phyloP scores from a whole-genome alignment of 1,139 yeast genomes.

The Geotrichum carabidarum region DNA sequence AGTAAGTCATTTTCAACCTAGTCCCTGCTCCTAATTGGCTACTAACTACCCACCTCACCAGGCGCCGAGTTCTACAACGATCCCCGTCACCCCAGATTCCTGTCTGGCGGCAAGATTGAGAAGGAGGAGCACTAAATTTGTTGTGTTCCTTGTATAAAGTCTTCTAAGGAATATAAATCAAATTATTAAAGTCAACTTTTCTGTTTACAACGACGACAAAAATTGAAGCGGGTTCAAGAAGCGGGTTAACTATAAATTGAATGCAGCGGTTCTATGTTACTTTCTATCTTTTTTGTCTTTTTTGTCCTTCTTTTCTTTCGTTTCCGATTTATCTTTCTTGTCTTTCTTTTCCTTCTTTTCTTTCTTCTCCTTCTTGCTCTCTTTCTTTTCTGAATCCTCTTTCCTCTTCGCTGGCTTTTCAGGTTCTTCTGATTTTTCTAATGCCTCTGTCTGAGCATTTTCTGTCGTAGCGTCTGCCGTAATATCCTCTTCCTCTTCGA shows the following conservation, averaged over 20 bases:
- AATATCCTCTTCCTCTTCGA: slow-evolving; percentile 25
- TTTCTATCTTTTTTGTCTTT: slow-evolving; percentile 4
- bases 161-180: background rate
- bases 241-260: background rate
- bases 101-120: slow-evolving; percentile 46
- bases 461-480: background rate
- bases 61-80: slow-evolving; percentile 61
- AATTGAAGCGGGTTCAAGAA: background rate
- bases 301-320: slow-evolving; percentile 9
- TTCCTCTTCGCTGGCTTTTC: slow-evolving; percentile 4
- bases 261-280: slow-evolving; percentile 1
- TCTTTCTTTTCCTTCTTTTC: slow-evolving; percentile 16
- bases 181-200: background rate
- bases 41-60: slow-evolving; percentile 9
- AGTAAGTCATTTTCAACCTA: slow-evolving; percentile 32
- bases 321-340: slow-evolving; percentile 3
- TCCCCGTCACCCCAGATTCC: slow-evolving; percentile 73
- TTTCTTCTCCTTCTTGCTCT: slow-evolving; percentile 12
- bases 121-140: slow-evolving; percentile 41
- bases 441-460: background rate
- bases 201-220: background rate
- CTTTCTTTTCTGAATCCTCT: slow-evolving; percentile 16
- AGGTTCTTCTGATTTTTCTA: slow-evolving; percentile 21
- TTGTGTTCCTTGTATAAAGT: background rate
- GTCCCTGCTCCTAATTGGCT: background rate